phyloP scores from a whole-genome alignment of 257 asterid species.

The Fraxinus pennsylvanica region DNA sequence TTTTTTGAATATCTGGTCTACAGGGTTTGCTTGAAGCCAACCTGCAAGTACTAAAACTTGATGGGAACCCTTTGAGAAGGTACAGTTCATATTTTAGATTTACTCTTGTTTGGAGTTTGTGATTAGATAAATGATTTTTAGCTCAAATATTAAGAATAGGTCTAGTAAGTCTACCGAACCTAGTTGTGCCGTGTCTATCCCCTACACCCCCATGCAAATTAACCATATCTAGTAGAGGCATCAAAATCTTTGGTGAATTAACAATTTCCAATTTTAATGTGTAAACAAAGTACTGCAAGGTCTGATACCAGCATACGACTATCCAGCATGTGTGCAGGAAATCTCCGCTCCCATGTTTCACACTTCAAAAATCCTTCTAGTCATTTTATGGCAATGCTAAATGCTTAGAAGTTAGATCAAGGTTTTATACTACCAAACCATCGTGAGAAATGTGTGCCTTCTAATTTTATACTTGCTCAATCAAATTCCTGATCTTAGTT shows the following conservation, averaged over 20 bases:
- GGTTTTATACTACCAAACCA: neutral
- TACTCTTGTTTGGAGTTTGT: neutral
- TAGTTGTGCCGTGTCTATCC: neutral
- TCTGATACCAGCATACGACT: neutral
- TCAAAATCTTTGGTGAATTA: neutral
- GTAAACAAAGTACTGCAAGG: neutral
- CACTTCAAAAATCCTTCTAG: neutral
- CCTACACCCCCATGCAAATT: neutral
- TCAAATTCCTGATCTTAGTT: neutral
- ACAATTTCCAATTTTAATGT: neutral
- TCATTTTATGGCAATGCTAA: neutral
- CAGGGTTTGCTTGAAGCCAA: conserved; percentile 92
- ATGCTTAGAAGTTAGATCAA: neutral
- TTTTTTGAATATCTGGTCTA: conserved; percentile 22
- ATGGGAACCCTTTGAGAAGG: conserved; percentile 96
- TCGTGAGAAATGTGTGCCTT: neutral
- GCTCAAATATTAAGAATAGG: neutral
- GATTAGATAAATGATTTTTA: neutral
- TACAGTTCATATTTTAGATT: conserved; percentile 30
- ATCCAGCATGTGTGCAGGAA: neutral
- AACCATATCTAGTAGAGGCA: neutral
- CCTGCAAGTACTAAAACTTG: conserved; percentile 80
- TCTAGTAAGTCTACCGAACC: neutral
- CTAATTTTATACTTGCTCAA: neutral
- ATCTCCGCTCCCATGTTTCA: neutral